Conservation (phyloP, 2,329 filamentous ascomycete genomes). For the Dryadomyces quercus-mongolicae region DNA sequence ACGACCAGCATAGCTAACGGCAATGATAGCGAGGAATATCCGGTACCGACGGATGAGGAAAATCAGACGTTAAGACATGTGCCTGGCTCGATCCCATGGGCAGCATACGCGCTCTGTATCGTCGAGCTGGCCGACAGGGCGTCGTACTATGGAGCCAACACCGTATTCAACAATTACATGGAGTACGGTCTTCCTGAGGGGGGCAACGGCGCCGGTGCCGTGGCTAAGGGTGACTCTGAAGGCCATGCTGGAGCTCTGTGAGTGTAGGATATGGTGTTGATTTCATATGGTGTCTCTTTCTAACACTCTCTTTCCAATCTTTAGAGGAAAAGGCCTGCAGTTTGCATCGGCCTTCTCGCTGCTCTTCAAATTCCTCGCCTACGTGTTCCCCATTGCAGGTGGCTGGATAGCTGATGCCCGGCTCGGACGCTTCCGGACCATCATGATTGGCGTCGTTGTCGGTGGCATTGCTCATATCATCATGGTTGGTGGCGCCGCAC, state of each 20-base stretch:
- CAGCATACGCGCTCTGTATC: slow-evolving; percentile 33
- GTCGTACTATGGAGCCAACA: slow-evolving; percentile 38
- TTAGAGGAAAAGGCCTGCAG: slow-evolving; percentile 4
- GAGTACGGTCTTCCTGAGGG: slow-evolving; percentile 37
- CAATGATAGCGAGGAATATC: slow-evolving; percentile 12
- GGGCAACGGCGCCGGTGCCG: slow-evolving; percentile 21
- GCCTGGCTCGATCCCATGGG: slow-evolving; percentile 27
- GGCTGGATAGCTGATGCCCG: slow-evolving; percentile 52
- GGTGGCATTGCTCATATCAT: slow-evolving; percentile 54
- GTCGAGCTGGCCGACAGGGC: slow-evolving; percentile 40
- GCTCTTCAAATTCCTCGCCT: slow-evolving; percentile 35
- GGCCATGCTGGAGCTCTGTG: slow-evolving; percentile 34
- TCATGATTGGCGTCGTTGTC: slow-evolving; percentile 39
- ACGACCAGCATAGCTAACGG: neutral
- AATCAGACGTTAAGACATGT: slow-evolving; percentile 30
- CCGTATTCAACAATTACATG: slow-evolving; percentile 42
- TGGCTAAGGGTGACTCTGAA: slow-evolving; percentile 18
- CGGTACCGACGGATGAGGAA: slow-evolving; percentile 34
- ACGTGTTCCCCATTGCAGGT: slow-evolving; percentile 35
- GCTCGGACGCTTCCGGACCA: slow-evolving; percentile 55
- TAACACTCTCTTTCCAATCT: neutral
- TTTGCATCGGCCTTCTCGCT: slow-evolving; percentile 14
- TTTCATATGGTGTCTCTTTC: neutral
- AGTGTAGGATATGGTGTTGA: neutral
- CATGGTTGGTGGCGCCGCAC: slow-evolving; percentile 50